Evolutionary conservation across 2,329 filamentous ascomycete species (phyloP).

Genomic region (Sclerotinia nivalis): DNA sequence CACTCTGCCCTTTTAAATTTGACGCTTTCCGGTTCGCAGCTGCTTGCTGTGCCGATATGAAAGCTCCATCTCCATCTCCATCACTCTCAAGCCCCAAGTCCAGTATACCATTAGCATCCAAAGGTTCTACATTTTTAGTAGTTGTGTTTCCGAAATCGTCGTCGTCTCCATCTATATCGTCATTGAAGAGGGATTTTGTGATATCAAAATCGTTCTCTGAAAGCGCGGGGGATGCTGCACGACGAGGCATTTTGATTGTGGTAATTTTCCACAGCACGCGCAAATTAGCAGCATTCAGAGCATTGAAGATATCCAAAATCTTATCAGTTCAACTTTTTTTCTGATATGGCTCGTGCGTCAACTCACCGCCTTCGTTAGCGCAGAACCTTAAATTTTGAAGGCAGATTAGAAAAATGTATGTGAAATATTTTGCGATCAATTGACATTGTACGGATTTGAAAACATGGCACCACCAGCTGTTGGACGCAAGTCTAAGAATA

Average conservation of each 20-base stretch:
- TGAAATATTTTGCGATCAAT: constrained; percentile 20
- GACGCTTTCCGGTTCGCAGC: constrained; percentile 83
- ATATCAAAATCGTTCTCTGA: constrained; percentile 96
- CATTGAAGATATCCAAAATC: constrained; percentile 21
- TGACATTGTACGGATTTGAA: constrained; percentile 6
- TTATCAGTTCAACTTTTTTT: constrained; percentile 27
- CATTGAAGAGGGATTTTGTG: constrained; percentile 71
- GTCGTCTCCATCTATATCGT: constrained; percentile 54
- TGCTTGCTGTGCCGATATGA: constrained; percentile 85
- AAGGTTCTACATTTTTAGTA: constrained; percentile 47
- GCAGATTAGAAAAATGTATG: constrained; percentile 23
- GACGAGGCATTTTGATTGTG: constrained; percentile 61
- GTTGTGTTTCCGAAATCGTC: constrained; percentile 43
- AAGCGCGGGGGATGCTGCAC: constrained; percentile 74
- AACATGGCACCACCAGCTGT: constrained; percentile 36
- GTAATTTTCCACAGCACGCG: constrained; percentile 21
- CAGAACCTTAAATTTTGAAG: constrained; percentile 24
- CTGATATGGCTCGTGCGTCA: constrained; percentile 8
- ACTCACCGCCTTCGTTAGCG: constrained; percentile 24
- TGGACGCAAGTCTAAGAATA: constrained; percentile 32
- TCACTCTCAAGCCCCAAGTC: constrained; percentile 56
- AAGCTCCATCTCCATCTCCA: constrained; percentile 76
- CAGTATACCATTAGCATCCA: constrained; percentile 63
- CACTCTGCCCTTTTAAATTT: constrained; percentile 79
- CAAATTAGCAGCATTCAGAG: constrained; percentile 11